phyloP scores from a whole-genome alignment of 2,329 filamentous ascomycete species.

The Fusarium sp. region DNA sequence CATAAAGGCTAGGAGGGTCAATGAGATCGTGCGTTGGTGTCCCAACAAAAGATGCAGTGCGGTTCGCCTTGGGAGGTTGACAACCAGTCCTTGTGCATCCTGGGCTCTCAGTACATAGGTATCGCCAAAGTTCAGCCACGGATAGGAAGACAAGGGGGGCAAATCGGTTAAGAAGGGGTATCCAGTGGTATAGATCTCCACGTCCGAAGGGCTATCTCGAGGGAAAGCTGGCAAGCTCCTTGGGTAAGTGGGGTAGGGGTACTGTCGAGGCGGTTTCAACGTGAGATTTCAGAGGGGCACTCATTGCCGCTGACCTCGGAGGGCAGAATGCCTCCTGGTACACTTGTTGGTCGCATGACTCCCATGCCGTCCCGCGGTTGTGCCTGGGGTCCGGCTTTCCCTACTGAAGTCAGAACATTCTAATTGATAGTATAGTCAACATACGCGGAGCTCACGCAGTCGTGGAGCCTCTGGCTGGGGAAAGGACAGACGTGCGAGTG shows the following conservation, averaged over 20 bases:
- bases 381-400: background rate
- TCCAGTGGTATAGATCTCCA: conserved; percentile 98
- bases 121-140: no score
- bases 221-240: conserved; percentile 82
- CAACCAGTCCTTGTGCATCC: no score
- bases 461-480: background rate
- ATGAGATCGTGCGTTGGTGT: no score
- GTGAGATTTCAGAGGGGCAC: conserved; percentile 72
- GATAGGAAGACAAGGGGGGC: conserved; percentile 49
- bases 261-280: conserved; percentile 75
- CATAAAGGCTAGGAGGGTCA: no score
- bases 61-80: no score
- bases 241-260: conserved; percentile 80
- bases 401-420: background rate
- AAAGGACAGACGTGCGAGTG: background rate
- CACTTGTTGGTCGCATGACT: background rate
- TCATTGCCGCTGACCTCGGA: background rate
- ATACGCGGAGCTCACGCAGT: background rate
- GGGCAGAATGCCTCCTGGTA: background rate
- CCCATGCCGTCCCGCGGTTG: background rate
- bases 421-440: background rate
- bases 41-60: no score
- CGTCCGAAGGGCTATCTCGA: conserved; percentile 93
- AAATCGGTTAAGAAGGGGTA: conserved; percentile 91
- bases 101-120: no score